These are phyloP conservation scores for Penicillium vulpinum DNA, from an alignment of 2,329 filamentous ascomycete species.

Conservation along the genomic window DNA sequence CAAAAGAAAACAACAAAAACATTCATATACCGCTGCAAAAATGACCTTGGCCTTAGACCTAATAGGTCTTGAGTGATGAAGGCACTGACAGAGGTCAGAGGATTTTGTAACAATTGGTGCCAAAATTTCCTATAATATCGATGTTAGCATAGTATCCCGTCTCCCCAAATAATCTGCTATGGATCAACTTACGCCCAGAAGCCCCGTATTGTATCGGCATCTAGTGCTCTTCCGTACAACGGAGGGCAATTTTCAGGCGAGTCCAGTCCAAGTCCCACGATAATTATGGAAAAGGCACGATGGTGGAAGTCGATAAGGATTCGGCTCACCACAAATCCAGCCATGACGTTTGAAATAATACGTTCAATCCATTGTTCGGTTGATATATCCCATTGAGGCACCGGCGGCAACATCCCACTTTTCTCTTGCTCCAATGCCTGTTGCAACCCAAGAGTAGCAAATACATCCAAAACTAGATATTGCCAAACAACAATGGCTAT, in stretches of 20 bases:
- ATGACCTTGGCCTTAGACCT: slow-evolving; percentile 14
- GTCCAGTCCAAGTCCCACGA: slow-evolving; percentile 10
- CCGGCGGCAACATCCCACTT: slow-evolving; percentile 1
- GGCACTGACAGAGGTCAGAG: slow-evolving; percentile 19
- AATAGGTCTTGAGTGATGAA: slow-evolving; percentile 19
- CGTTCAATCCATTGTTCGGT: slow-evolving; percentile 16
- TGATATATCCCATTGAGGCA: slow-evolving; percentile 8
- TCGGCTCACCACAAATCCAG: slow-evolving; percentile 12
- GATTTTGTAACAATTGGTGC: slow-evolving; percentile 29
- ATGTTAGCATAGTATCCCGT: neutral
- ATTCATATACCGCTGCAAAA: slow-evolving; percentile 27
- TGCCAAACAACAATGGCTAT: slow-evolving; percentile 17
- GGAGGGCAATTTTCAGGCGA: slow-evolving; percentile 20
- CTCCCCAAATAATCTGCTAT: too few species aligned
- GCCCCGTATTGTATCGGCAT: slow-evolving; percentile 22
- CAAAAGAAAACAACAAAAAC: slow-evolving; percentile 28
- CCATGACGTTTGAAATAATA: slow-evolving; percentile 7
- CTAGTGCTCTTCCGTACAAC: slow-evolving; percentile 20
- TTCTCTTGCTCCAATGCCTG: slow-evolving; percentile 1
- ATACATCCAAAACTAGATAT: slow-evolving; percentile 12
- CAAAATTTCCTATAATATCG: slow-evolving; percentile 21
- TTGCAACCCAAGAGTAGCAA: neutral
- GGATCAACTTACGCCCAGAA: slow-evolving; percentile 25
- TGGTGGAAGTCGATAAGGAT: slow-evolving; percentile 19
- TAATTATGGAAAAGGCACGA: slow-evolving; percentile 16